A percentile compares a stretch with the other conserved stretches of the same genome.
These are phyloP conservation scores for Nepenthes alata DNA, from an alignment of 179 eudicot genomes.

Conservation along the genomic window DNA sequence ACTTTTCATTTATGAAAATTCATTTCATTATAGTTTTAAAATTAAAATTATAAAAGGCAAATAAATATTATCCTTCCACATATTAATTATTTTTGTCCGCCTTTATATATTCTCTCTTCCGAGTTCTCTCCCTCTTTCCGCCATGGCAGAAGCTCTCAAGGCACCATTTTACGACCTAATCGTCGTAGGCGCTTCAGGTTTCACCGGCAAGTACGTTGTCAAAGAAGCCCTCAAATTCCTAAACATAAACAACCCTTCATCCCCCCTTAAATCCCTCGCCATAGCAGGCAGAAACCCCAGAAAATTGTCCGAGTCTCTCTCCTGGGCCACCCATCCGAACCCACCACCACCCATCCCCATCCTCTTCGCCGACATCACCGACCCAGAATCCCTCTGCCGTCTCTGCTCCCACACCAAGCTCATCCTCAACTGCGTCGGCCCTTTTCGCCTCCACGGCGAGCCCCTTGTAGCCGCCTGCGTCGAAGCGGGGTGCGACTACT, in stretches of 20 bases:
- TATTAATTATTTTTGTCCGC: too few relatives aligned
- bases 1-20: too few relatives aligned
- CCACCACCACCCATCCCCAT: conserved; percentile 43
- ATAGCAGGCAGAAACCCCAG: conserved; percentile 55
- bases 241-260: conserved; percentile 25
- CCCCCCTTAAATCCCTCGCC: conserved; percentile 56
- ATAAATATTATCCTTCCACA: too few relatives aligned
- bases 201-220: conserved; percentile 73
- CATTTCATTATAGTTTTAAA: too few relatives aligned
- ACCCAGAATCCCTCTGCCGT: conserved; percentile 26
- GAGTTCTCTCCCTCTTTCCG: too few relatives aligned
- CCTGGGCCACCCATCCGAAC: conserved; percentile 45
- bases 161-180: conserved; percentile 29
- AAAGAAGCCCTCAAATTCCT: conserved; percentile 67
- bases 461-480: conserved; percentile 59
- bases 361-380: conserved; percentile 46
- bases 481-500: conserved; percentile 49
- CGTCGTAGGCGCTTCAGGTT: conserved; percentile 79
- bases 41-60: too few relatives aligned
- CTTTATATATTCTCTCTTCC: too few relatives aligned
- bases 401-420: conserved; percentile 32
- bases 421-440: conserved; percentile 71
- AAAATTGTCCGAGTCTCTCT: conserved; percentile 32
- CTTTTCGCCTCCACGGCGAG: conserved; percentile 54
- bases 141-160: neutral